A percentile compares a stretch with the other conserved stretches of the same genome.
These are phyloP conservation scores for Sclerotinia spermophila DNA, from an alignment of 2,329 filamentous ascomycete genomes.

Conservation along the genomic window DNA sequence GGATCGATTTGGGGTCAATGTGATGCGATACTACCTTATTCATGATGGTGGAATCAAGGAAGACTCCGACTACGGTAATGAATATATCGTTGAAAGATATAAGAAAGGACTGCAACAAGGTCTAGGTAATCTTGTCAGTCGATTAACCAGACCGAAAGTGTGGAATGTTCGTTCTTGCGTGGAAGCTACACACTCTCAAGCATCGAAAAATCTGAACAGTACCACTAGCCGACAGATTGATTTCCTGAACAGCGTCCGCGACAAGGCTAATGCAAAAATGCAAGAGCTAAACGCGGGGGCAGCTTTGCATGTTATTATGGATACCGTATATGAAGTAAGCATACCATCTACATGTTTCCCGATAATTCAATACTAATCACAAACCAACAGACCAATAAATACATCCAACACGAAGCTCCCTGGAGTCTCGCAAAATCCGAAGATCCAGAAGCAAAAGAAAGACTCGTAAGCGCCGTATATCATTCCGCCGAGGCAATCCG, in stretches of 20 bases:
- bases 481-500: slow-evolving; percentile 72
- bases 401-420: slow-evolving; percentile 61
- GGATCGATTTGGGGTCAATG: slow-evolving; percentile 81
- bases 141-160: slow-evolving; percentile 63
- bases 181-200: slow-evolving; percentile 31
- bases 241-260: slow-evolving; percentile 42
- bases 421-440: slow-evolving; percentile 57
- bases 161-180: slow-evolving; percentile 63
- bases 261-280: slow-evolving; percentile 54
- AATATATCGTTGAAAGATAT: slow-evolving; percentile 69
- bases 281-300: slow-evolving; percentile 57
- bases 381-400: slow-evolving; percentile 57
- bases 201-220: slow-evolving; percentile 3
- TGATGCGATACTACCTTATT: slow-evolving; percentile 84
- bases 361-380: not conserved
- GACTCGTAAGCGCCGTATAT: slow-evolving; percentile 60
- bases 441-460: not conserved
- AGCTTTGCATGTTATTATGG: slow-evolving; percentile 64
- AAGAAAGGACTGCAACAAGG: slow-evolving; percentile 73
- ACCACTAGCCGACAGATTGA: slow-evolving; percentile 39
- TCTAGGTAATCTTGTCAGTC: slow-evolving; percentile 74
- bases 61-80: slow-evolving; percentile 84
- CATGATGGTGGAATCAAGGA: slow-evolving; percentile 71
- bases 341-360: not conserved
- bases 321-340: slow-evolving; percentile 55